Percentiles rank a stretch among this genome's conserved stretches.
phyloP scores from a whole-genome alignment of 306 rosid genomes.

The Prunus persica region Prunus_persica_NCBIv2 NC_034009.1:42020501-42021000 shows the following conservation, averaged over 20 bases:
- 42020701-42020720: constrained; percentile 19
- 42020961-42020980: not conserved
- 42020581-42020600: constrained; percentile 42
- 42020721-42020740: constrained; percentile 24
- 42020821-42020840: constrained; percentile 21
- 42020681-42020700: constrained; percentile 22
- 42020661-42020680: constrained; percentile 27
- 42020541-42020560: constrained; percentile 26
- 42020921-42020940: constrained; percentile 17
- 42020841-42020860: not conserved
- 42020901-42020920: constrained; percentile 29
- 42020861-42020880: constrained; percentile 29
- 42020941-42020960: not conserved
- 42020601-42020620: constrained; percentile 19
- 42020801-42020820: constrained; percentile 27
- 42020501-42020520: constrained; percentile 94
- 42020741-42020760: constrained; percentile 33
- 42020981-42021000: not conserved
- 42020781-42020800: constrained; percentile 57
- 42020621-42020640: constrained; percentile 24
- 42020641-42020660: constrained; percentile 21
- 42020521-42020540: constrained; percentile 63
- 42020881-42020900: constrained; percentile 52
- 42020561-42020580: constrained; percentile 46
- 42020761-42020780: constrained; percentile 18